Base-by-base conservation (phyloP, 2,329 filamentous ascomycete genomes). In the Ceratocystis variospora region DNA sequence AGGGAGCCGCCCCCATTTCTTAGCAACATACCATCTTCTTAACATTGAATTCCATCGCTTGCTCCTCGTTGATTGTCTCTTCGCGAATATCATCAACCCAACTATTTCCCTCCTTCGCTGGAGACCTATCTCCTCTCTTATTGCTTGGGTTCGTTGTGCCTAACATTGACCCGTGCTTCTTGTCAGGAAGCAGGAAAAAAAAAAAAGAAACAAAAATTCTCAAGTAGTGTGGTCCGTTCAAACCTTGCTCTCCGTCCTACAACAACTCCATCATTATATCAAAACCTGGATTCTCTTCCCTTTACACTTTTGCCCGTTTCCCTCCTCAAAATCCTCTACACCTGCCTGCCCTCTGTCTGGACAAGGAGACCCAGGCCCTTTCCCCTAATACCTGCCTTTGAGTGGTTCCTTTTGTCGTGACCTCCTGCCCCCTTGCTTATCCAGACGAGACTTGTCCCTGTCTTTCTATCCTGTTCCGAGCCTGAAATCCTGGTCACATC, bases 381-480 rank as follows among this genome's bases (percentile, higher is more conserved):
- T 63, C 61, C 33, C 61, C 61, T 63, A 50, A 48, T 31, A 33
- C 45, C 61, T 48, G 61, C 61, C 48, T 63, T 63, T 22, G 25
- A 8, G 17, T 63, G 37, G 25, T 62, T 62, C 28, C 44, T 48
- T 50, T 63, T 63, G 61, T 28, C 61, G 61, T 31, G 61, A 33
- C 46, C 45, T 48, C 44, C 48, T 45, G 61, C 61, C 61, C 61
- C 61, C 61, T 63, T 63, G 61, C 61, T 45, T 63, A 31, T 31
- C 44, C 46, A 31, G 28, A 63, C 44, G 15, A 63, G 8, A 33
- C 19, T 41, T 10, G 46, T 48, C 28, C 44, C 44, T 46, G 46
- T 48, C 61, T 63, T 62, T 64, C 53, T 50, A 19, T 57, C n/a
- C 62, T 50, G 61, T 64, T 67, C 66, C 53, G 66, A 50, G 33